Evolutionary conservation across 306 rosid genomes (phyloP), one percentile per base, ranked within the genome.

Genomic region (Vachellia collinsii): DNA sequence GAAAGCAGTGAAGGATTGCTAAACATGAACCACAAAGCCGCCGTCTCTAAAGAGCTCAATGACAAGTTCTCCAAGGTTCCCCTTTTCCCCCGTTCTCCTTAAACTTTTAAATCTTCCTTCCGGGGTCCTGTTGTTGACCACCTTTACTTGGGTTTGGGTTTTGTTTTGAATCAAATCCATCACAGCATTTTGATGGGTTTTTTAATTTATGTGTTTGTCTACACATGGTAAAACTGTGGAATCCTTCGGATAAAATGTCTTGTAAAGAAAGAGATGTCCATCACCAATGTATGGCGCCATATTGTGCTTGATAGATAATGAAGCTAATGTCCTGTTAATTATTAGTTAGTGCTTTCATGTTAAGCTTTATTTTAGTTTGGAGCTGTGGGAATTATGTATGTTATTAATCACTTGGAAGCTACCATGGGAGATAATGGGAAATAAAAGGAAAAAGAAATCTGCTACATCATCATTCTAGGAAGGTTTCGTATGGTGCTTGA

Each of bases 21-120:
- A 85, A 88, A 71, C 80, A 94, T 94, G 97, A 92, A 84, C 78
- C 84, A 86, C 36, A 94, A 94, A 78, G 92, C 97, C 82, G 84
- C 97, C 7, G 85, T 94, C 77, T 87, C 98, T 48, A 94, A 91
- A 72, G 98, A 92, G 80, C 98, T 94, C 86, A 86, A 92, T 43
- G 97, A 90, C 84, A 94, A 86, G 77, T 93, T 91, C 79, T 25
- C 82, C 64, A 92, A 92, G 97, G 98, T 92, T 8, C 42, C 74
- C 0, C 68, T 64, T 68, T 70, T 23, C 2, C 6, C 51, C 19
- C 37, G 36, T 16, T 8, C 63, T 3, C 66, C 56, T 69, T 41
- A 1, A 58, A 25, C 12, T 38, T 65, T 42, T 4, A 4, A 41
- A 12, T 13, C 58, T 59, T 13, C 5, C 59, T 20, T 78, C 13